These are phyloP conservation scores for Talaromyces sp. DNA, from an alignment of 2,329 filamentous ascomycete species.

Conservation along the genomic window DNA sequence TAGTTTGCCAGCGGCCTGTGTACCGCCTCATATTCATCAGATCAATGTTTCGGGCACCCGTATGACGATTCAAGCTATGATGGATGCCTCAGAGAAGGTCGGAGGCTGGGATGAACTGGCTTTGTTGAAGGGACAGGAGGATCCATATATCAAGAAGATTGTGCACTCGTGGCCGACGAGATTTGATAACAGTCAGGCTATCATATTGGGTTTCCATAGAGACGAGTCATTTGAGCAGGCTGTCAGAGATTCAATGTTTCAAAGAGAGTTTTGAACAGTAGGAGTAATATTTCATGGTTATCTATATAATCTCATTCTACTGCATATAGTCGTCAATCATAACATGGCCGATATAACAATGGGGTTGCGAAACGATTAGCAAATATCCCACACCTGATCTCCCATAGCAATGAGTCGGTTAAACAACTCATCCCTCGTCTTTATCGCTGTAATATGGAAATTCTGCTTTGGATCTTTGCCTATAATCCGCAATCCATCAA, in stretches of 20 bases:
- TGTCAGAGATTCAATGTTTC: conserved; percentile 54
- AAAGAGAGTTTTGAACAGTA: background rate
- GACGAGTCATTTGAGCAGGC: conserved; percentile 54
- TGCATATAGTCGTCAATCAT: background rate
- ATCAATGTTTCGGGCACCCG: conserved; percentile 57
- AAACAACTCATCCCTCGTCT: conserved; percentile 72
- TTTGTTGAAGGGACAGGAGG: conserved; percentile 52
- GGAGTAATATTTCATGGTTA: background rate
- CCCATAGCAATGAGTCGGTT: conserved; percentile 75
- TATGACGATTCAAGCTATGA: conserved; percentile 55
- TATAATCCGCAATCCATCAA: conserved; percentile 68
- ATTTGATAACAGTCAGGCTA: conserved; percentile 53
- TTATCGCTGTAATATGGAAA: conserved; percentile 67
- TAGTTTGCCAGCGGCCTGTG: conserved; percentile 39
- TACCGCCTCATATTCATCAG: conserved; percentile 47
- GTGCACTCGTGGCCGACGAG: conserved; percentile 55
- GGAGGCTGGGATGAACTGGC: conserved; percentile 52
- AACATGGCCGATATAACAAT: background rate
- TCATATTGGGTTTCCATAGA: conserved; percentile 50
- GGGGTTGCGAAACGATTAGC: conserved; percentile 42
- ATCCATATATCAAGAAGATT: conserved; percentile 50
- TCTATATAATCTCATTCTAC: background rate
- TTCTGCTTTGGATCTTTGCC: conserved; percentile 53
- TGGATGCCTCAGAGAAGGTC: conserved; percentile 54
- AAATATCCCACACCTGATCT: conserved; percentile 77